phyloP scores from a whole-genome alignment of 495 filamentous ascomycete genomes.

The Aspergillus nanangensis region DNA sequence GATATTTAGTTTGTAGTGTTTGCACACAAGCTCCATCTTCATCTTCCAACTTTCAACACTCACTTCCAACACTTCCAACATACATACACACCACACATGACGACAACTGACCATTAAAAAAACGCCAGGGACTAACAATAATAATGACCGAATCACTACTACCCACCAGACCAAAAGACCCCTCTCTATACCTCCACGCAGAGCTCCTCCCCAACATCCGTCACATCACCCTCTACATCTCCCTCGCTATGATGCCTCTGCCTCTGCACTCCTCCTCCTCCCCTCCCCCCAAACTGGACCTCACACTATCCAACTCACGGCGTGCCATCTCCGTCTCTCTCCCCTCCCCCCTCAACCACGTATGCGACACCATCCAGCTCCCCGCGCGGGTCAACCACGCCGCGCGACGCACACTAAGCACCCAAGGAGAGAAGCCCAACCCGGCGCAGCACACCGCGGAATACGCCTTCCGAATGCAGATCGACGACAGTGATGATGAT shows the following conservation, averaged over 20 bases:
- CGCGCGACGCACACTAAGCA: constrained; percentile 19
- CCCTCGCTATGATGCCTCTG: too few relatives aligned
- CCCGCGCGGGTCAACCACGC: constrained; percentile 54
- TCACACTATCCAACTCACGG: constrained; percentile 35
- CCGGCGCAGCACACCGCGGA: constrained; percentile 16
- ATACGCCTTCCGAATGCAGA: constrained; percentile 66
- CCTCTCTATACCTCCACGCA: constrained; percentile 61
- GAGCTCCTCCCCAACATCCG: constrained; percentile 86
- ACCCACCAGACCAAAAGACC: constrained; percentile 5
- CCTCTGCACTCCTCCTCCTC: constrained; percentile 28
- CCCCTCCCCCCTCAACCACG: constrained; percentile 41
- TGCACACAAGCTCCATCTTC: not conserved
- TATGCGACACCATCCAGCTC: constrained; percentile 54
- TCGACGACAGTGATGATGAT: constrained; percentile 43
- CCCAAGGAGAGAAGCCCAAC: not conserved
- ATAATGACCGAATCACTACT: too few relatives aligned
- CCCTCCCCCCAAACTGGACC: constrained; percentile 23
- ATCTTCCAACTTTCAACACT: not conserved
- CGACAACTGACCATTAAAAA: too few relatives aligned
- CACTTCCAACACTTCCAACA: not conserved
- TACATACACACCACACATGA: not conserved
- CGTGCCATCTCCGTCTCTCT: constrained; percentile 33
- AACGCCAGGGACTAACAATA: too few relatives aligned
- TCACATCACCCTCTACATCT: constrained; percentile 71
- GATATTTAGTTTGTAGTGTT: constrained; percentile 6